A percentile compares a stretch with the other conserved stretches of the same genome.
Conservation (phyloP, 768 basidiomycete genomes). For the Obba rivulosa region DNA sequence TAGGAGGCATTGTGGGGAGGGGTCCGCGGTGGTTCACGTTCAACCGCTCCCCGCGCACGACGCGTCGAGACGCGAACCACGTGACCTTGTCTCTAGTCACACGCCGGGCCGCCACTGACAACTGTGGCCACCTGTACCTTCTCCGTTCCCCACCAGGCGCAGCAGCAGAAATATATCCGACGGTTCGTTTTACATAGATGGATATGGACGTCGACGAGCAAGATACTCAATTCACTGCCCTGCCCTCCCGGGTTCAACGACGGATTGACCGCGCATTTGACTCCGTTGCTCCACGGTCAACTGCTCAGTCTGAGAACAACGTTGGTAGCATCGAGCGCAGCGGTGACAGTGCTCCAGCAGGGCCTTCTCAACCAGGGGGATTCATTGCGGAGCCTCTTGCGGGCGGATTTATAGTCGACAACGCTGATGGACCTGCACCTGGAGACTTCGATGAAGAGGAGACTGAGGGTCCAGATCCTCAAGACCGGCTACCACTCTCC, state of each 20-base stretch:
- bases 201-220: slow-evolving; percentile 8
- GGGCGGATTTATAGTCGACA: slow-evolving; percentile 21
- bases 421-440: slow-evolving; percentile 9
- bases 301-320: neutral
- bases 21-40: slow-evolving; percentile 9
- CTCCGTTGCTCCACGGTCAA: slow-evolving; percentile 9
- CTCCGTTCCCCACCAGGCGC: too few relatives aligned
- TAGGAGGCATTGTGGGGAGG: slow-evolving; percentile 7
- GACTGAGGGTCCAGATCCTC: slow-evolving; percentile 27
- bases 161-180: neutral
- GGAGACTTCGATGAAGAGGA: slow-evolving; percentile 8
- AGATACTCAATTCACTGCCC: slow-evolving; percentile 29
- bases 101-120: neutral
- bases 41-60: slow-evolving; percentile 6
- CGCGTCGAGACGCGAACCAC: slow-evolving; percentile 13
- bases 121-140: neutral
- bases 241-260: slow-evolving; percentile 36
- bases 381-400: slow-evolving; percentile 11
- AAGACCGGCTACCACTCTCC: slow-evolving; percentile 41
- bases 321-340: slow-evolving; percentile 10
- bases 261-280: slow-evolving; percentile 53
- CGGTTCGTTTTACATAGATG: neutral
- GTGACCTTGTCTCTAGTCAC: slow-evolving; percentile 9
- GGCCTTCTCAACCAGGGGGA: slow-evolving; percentile 8
- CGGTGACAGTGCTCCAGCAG: slow-evolving; percentile 8